Evolutionary conservation across 2,329 filamentous ascomycete genomes (phyloP), one percentile per base, ranked within the genome.

Genomic region (Pseudopithomyces chartarum): DNA sequence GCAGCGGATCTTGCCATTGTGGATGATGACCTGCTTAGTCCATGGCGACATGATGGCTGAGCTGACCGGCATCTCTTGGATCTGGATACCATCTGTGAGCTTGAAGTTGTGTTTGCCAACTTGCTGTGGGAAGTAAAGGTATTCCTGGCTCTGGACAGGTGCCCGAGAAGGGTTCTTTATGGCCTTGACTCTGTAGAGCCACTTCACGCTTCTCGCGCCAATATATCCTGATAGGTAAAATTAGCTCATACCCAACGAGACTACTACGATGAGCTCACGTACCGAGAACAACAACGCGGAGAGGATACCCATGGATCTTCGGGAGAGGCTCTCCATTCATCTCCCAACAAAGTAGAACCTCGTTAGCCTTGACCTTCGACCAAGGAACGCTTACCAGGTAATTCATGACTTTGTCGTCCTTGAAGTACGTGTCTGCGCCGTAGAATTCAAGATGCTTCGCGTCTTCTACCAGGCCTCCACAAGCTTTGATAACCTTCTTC

Each of bases 361-460:
- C 86, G 60, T 88, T 83, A 8, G 80, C 75, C 61, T 86, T 87
- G 45, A 90, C 87, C 71, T 91, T 91, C 6, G 82, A 81, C 78
- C 82, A 87, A 0, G 89, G 88, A 0, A 90, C 85, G 13, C 81
- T 85, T 46, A 90, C 86, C 19, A 84, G 79, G 63, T 90, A 91
- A 71, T 91, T 91, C 76, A 84, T 84, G 0, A 83, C 80, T 43
- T 88, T 76, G 15, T 82, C 80, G 48, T 86, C 84, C 71, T 91
- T 91, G 78, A 91, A 88, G 66, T 91, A 91, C 0, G 87, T 89
- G 55, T 91, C 89, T 1, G 86, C 87, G 0, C 89, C 89, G 55
- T 85, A 86, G 47, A 91, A 82, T 62, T 91, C 88, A 12, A 91
- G 71, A 60, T 91, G 87, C 56, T 85, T 83, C 0, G 79, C 86